phyloP scores from a whole-genome alignment of 2,329 filamentous ascomycete species.

The Cordyceps javanica region DNA sequence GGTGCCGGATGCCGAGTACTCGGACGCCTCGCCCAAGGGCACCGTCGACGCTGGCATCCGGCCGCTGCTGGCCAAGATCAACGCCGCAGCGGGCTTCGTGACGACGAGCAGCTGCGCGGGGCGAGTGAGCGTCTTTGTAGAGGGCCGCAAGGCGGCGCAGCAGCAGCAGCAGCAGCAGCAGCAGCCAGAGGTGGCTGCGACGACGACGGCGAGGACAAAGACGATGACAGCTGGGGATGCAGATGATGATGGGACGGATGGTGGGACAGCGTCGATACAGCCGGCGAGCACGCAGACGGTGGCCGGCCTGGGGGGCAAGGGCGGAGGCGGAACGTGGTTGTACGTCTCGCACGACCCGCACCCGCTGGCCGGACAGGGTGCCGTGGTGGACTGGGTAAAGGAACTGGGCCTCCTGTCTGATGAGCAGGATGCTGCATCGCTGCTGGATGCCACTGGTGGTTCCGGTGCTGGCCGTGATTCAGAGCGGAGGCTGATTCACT shows the following conservation, averaged over 20 bases:
- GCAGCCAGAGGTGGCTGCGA: no score
- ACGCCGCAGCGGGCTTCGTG: slow-evolving; percentile 65
- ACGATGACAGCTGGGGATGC: no score
- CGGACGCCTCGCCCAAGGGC: slow-evolving; percentile 83
- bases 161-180: no score
- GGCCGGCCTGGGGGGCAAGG: slow-evolving; percentile 74
- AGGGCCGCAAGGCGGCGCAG: slow-evolving; percentile 58
- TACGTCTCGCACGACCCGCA: slow-evolving; percentile 81
- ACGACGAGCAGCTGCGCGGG: slow-evolving; percentile 94
- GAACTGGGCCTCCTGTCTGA: slow-evolving; percentile 23
- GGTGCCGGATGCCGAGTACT: slow-evolving; percentile 64
- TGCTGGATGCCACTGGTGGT: slow-evolving; percentile 18
- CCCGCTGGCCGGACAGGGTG: slow-evolving; percentile 21
- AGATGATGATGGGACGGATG: not conserved
- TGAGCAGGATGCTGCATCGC: not conserved
- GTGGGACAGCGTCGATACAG: not conserved
- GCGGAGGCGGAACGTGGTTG: slow-evolving; percentile 76
- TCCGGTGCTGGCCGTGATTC: slow-evolving; percentile 18
- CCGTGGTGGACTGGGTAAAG: slow-evolving; percentile 24
- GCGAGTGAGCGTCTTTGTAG: slow-evolving; percentile 78
- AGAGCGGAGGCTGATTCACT: slow-evolving; percentile 57
- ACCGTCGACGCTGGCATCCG: slow-evolving; percentile 75
- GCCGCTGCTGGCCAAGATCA: slow-evolving; percentile 72
- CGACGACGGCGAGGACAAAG: no score
- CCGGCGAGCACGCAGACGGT: slow-evolving; percentile 21